These are phyloP conservation scores for Monosporascus sp. DNA, from an alignment of 2,329 filamentous ascomycete species.

Conservation along the genomic window DNA sequence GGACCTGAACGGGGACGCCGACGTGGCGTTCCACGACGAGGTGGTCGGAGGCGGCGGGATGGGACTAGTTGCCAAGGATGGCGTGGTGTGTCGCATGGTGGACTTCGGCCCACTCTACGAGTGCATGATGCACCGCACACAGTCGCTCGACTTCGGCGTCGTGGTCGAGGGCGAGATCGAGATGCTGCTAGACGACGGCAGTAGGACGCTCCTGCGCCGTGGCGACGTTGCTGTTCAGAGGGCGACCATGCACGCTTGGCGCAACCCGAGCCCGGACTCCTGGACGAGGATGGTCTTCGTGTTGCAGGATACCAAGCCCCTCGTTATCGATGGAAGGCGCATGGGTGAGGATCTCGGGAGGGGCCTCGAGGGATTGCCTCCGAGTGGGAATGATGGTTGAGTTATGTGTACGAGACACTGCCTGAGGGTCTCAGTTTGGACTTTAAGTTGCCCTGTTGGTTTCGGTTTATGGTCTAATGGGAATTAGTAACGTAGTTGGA, in stretches of 20 bases:
- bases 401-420: no score
- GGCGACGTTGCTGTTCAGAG: constrained; percentile 54
- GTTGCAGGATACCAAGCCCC: constrained; percentile 30
- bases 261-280: constrained; percentile 40
- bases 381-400: constrained; percentile 21
- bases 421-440: no score
- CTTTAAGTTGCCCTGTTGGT: no score
- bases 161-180: constrained; percentile 50
- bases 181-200: constrained; percentile 47
- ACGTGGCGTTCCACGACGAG: constrained; percentile 32
- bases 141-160: constrained; percentile 50
- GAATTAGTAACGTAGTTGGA: no score
- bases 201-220: constrained; percentile 36
- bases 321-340: constrained; percentile 21
- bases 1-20: constrained; percentile 34
- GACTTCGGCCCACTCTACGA: constrained; percentile 40
- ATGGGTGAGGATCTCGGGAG: constrained; percentile 23
- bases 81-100: constrained; percentile 38
- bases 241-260: constrained; percentile 51
- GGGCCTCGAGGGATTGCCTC: constrained; percentile 18
- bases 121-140: constrained; percentile 47
- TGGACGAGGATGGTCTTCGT: constrained; percentile 41
- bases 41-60: constrained; percentile 32
- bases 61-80: constrained; percentile 27
- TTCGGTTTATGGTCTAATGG: no score